These are phyloP conservation scores for Penicillium daleae DNA, from an alignment of 495 filamentous ascomycete species.

Conservation along the genomic window DNA sequence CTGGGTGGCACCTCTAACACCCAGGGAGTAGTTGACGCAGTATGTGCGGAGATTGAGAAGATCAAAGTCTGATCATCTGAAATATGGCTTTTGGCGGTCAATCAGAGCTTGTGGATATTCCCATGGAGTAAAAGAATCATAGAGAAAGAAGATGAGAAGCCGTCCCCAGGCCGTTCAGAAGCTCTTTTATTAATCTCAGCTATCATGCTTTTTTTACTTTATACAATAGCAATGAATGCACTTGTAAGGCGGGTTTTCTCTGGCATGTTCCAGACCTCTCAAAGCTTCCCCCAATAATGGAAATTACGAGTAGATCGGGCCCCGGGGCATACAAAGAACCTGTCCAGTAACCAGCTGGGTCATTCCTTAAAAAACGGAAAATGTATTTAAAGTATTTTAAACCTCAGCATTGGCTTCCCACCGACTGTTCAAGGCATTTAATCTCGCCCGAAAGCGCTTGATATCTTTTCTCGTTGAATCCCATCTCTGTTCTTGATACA, in stretches of 20 bases:
- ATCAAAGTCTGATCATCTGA: not conserved
- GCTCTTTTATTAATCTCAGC: not conserved
- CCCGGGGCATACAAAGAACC: not conserved
- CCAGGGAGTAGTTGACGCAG: conserved; percentile 57
- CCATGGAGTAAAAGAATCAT: not conserved
- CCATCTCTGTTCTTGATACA: too few relatives aligned
- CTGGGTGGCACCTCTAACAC: conserved; percentile 57
- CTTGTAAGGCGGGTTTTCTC: too few relatives aligned
- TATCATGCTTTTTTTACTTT: not conserved
- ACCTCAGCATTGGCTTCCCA: not conserved
- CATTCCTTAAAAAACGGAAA: too few relatives aligned
- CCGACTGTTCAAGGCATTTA: not conserved
- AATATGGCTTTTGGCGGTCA: not conserved
- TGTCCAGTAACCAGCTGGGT: not conserved
- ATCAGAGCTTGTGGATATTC: not conserved
- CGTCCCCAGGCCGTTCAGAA: not conserved
- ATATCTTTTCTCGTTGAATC: not conserved
- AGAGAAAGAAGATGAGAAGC: not conserved
- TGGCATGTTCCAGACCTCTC: too few relatives aligned
- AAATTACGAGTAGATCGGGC: not conserved
- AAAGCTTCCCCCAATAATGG: not conserved
- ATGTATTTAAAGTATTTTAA: not conserved
- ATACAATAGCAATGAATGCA: not conserved
- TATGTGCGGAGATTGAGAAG: conserved; percentile 55
- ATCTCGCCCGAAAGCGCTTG: not conserved